phyloP scores from a whole-genome alignment of 306 rosid species.

The Castanea crenata region DNA sequence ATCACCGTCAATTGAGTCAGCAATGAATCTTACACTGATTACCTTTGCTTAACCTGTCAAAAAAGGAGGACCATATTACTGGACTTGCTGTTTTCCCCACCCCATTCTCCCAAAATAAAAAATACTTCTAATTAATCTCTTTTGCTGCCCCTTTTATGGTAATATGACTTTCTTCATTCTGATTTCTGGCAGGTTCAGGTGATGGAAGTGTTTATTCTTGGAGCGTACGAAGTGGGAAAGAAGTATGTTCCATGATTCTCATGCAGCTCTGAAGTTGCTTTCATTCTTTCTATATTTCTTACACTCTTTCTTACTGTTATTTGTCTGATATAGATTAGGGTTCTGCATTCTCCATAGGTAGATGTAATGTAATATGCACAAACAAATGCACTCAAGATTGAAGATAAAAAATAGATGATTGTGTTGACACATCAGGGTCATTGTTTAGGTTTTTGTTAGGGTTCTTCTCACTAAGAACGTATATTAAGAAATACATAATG shows the following conservation, averaged over 20 bases:
- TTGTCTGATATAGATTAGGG: neutral
- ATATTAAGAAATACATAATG: neutral
- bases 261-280: conserved; percentile 12
- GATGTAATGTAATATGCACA: neutral
- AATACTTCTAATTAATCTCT: conserved; percentile 13
- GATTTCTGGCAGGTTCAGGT: conserved; percentile 71
- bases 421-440: neutral
- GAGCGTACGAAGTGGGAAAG: conserved; percentile 87
- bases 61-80: neutral
- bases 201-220: conserved; percentile 89
- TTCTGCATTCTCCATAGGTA: neutral
- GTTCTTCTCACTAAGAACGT: neutral
- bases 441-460: neutral
- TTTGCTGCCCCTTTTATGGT: conserved; percentile 17
- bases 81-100: neutral
- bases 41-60: neutral
- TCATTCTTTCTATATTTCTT: neutral
- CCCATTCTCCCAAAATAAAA: neutral
- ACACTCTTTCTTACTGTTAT: neutral
- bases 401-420: neutral
- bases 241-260: conserved; percentile 41
- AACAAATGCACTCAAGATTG: neutral
- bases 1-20: too few relatives aligned
- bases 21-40: neutral
- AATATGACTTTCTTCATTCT: conserved; percentile 16